A percentile compares a stretch with the other conserved stretches of the same genome.
phyloP scores from a whole-genome alignment of 345 rosid genomes.

The Ailanthus altissimus region DNA sequence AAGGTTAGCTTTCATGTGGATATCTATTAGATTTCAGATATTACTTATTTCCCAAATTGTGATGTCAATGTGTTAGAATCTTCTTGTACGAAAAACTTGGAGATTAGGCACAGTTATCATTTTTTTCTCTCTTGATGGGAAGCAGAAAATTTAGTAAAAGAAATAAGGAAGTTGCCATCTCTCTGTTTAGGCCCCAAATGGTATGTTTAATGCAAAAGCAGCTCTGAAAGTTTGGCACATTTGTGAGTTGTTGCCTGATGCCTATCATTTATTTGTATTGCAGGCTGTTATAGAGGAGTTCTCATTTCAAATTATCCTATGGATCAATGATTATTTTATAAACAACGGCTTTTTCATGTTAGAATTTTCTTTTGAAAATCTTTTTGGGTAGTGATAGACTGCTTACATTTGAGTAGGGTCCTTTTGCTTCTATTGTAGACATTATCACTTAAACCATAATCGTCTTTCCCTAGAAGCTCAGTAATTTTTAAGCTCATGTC shows the following conservation, averaged over 20 bases:
- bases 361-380: not conserved
- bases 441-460: not conserved
- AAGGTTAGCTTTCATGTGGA: constrained; percentile 53
- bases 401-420: not conserved
- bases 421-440: not conserved
- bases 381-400: not conserved
- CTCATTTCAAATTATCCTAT: not conserved
- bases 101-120: not conserved
- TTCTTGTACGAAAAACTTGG: not conserved
- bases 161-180: no score
- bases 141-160: no score
- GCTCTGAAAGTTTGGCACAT: not conserved
- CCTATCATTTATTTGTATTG: not conserved
- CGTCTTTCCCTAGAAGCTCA: not conserved
- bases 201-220: no score
- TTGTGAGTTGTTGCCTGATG: not conserved
- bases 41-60: not conserved
- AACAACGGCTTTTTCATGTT: not conserved
- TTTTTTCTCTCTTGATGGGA: no score
- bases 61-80: not conserved
- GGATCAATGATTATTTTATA: not conserved
- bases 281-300: not conserved
- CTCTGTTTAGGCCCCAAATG: no score
- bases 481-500: not conserved
- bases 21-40: not conserved